Conservation (phyloP, 495 filamentous ascomycete genomes). For the Penicillium turbatum region DNA sequence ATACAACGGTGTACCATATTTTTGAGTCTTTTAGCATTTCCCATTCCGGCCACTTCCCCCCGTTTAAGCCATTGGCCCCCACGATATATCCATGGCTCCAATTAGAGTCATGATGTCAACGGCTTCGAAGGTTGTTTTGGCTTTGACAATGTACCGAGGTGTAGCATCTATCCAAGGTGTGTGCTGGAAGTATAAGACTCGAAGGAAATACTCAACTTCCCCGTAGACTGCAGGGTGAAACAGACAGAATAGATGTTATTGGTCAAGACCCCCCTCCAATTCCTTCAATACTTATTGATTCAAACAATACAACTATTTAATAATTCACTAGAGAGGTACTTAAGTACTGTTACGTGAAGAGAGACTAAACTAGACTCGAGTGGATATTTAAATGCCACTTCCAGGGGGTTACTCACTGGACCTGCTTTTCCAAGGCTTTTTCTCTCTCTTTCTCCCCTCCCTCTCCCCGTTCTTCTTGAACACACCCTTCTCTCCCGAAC, state of each 20-base stretch:
- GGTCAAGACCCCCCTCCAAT: neutral
- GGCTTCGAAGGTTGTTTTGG: neutral
- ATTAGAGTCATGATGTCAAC: constrained; percentile 17
- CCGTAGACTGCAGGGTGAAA: neutral
- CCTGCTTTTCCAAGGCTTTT: constrained; percentile 4
- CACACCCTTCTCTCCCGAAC: neutral
- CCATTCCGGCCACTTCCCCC: neutral
- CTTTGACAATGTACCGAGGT: neutral
- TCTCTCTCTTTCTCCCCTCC: constrained; percentile 8
- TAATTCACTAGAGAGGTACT: neutral
- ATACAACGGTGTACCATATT: too few species aligned
- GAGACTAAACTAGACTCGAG: constrained; percentile 22
- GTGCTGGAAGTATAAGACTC: neutral
- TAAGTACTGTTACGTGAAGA: constrained; percentile 23
- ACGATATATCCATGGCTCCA: neutral
- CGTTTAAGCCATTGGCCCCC: neutral
- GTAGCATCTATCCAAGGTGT: too few species aligned
- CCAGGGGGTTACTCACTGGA: constrained; percentile 22
- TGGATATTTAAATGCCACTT: constrained; percentile 29
- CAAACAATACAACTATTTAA: neutral
- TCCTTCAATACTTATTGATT: neutral
- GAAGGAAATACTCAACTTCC: neutral
- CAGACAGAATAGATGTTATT: neutral
- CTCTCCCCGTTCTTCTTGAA: constrained; percentile 1
- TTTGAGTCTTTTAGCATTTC: constrained; percentile 1